These are phyloP conservation scores for Mycena crocata DNA, from an alignment of 768 basidiomycete genomes.

Conservation along the genomic window DNA sequence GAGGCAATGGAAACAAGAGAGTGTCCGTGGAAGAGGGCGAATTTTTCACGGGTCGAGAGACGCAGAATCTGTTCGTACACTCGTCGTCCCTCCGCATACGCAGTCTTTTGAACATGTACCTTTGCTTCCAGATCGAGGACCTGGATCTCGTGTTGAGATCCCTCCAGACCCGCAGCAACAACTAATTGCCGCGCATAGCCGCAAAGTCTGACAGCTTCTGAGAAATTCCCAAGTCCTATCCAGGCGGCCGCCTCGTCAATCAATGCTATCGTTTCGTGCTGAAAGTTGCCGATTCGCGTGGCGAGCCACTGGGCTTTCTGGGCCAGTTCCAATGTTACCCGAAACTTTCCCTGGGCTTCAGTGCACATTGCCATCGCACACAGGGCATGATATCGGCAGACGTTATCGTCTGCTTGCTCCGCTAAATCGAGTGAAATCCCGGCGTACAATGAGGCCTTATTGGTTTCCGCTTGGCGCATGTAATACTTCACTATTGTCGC, in stretches of 20 bases:
- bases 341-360: background rate
- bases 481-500: background rate
- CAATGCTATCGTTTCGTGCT: background rate
- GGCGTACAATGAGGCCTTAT: background rate
- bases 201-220: background rate
- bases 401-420: background rate
- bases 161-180: background rate
- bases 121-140: constrained; percentile 1
- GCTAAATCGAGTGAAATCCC: background rate
- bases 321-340: background rate
- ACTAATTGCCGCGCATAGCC: background rate
- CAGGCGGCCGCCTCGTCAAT: background rate
- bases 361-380: background rate
- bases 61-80: background rate
- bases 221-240: background rate
- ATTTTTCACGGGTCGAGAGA: background rate
- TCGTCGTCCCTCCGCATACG: background rate
- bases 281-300: background rate
- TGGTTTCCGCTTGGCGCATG: background rate
- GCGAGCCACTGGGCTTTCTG: constrained; percentile 2
- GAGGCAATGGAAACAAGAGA: background rate
- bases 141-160: background rate
- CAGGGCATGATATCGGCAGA: background rate
- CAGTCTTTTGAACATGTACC: background rate
- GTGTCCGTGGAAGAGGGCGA: background rate